These are phyloP conservation scores for Tulasnella sp. DNA, from an alignment of 768 basidiomycete species.

Conservation along the genomic window DNA sequence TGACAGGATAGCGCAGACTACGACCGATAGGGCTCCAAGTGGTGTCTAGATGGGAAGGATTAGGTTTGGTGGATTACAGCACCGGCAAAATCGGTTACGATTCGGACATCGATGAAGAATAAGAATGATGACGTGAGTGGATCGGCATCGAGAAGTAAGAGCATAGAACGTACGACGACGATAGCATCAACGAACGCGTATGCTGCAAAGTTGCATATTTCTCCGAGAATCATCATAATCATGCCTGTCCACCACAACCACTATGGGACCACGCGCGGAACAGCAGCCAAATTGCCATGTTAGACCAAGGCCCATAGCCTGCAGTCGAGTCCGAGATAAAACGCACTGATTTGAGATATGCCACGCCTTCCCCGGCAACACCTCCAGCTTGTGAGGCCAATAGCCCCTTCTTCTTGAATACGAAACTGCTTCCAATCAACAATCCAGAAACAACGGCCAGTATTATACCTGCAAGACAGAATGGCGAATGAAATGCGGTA, in stretches of 20 bases:
- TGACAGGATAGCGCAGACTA: conserved; percentile 84
- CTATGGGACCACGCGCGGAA: too few relatives aligned
- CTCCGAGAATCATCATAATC: conserved; percentile 81
- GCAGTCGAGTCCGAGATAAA: background rate
- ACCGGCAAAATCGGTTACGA: background rate
- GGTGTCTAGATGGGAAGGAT: conserved; percentile 47
- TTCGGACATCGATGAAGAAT: conserved; percentile 8
- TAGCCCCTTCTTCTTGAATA: conserved; percentile 88
- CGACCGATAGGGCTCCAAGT: conserved; percentile 90
- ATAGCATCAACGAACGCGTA: conserved; percentile 89
- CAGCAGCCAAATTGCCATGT: too few relatives aligned
- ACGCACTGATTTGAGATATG: conserved; percentile 85
- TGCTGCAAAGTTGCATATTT: conserved; percentile 54
- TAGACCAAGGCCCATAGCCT: too few relatives aligned
- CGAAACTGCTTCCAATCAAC: conserved; percentile 86
- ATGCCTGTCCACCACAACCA: conserved; percentile 90
- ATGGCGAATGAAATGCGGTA: background rate
- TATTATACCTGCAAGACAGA: conserved; percentile 62
- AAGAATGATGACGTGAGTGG: conserved; percentile 24
- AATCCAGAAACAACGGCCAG: conserved; percentile 67
- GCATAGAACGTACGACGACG: conserved; percentile 48
- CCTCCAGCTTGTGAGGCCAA: conserved; percentile 23
- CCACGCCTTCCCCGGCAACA: conserved; percentile 71
- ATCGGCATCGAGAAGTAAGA: background rate
- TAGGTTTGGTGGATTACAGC: background rate